Evolutionary conservation across 2,329 filamentous ascomycete species (phyloP).

Genomic region (Sarocladium oryzae): DNA sequence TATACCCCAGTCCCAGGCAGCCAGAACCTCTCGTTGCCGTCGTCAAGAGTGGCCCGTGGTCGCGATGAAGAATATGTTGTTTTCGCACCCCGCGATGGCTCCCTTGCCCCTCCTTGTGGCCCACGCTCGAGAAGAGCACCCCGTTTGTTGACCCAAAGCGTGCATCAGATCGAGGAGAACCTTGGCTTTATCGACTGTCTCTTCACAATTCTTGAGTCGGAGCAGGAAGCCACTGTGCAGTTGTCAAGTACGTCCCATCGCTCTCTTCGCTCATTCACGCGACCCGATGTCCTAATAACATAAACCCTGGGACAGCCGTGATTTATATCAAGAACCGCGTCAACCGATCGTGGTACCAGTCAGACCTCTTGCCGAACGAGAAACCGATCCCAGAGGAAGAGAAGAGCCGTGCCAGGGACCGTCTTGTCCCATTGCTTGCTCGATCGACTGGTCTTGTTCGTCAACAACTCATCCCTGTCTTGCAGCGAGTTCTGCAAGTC

Average conservation of each 20-base stretch:
- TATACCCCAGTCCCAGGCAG: too few species aligned
- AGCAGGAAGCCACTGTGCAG: conserved; percentile 78
- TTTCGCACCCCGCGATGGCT: conserved; percentile 14
- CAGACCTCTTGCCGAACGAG: conserved; percentile 67
- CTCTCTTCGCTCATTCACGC: conserved; percentile 8
- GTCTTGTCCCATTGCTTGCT: conserved; percentile 83
- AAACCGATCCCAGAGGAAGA: conserved; percentile 80
- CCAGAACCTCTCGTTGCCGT: too few species aligned
- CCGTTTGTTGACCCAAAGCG: not conserved
- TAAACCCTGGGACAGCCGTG: conserved; percentile 54
- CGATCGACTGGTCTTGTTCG: conserved; percentile 74
- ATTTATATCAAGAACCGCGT: conserved; percentile 98
- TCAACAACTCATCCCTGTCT: conserved; percentile 85
- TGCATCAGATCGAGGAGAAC: conserved; percentile 75
- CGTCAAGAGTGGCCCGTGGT: not conserved
- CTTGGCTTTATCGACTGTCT: conserved; percentile 86
- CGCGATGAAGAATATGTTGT: not conserved
- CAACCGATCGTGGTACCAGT: conserved; percentile 80
- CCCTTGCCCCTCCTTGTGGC: conserved; percentile 1
- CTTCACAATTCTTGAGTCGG: conserved; percentile 80
- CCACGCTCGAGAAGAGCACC: conserved; percentile 13
- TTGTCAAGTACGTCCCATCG: conserved; percentile 67
- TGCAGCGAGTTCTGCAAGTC: conserved; percentile 92
- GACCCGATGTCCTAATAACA: conserved; percentile 11
- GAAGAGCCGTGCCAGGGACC: conserved; percentile 79